These are phyloP conservation scores for Beauveria varroae DNA, from an alignment of 2,329 filamentous ascomycete genomes.

Conservation along the genomic window DNA sequence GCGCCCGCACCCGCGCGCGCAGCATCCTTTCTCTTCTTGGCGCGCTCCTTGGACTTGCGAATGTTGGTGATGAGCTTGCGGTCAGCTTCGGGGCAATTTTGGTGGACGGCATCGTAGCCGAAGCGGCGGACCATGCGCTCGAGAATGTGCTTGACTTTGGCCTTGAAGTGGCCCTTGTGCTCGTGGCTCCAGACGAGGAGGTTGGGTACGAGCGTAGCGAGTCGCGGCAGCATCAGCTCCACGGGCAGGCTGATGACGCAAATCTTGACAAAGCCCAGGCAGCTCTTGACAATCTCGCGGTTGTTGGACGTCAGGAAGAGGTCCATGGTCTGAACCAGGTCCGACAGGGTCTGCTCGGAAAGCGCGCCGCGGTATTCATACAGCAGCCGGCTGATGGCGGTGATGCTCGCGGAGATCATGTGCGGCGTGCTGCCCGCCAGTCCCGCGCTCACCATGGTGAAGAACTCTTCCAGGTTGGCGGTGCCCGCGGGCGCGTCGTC, in stretches of 20 bases:
- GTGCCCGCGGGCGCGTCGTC: conserved; percentile 66
- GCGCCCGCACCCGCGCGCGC: conserved; percentile 44
- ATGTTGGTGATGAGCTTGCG: conserved; percentile 90
- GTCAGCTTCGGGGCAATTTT: conserved; percentile 75
- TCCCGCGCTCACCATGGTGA: conserved; percentile 97
- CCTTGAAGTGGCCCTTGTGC: conserved; percentile 94
- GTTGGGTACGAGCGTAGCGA: conserved; percentile 75
- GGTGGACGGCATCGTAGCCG: conserved; percentile 72
- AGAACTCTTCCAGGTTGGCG: conserved; percentile 87
- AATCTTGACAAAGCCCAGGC: conserved; percentile 94
- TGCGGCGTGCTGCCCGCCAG: conserved; percentile 87
- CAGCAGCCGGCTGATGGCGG: conserved; percentile 83
- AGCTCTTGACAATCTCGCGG: conserved; percentile 89
- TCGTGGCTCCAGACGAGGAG: conserved; percentile 95
- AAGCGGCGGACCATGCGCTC: conserved; percentile 92
- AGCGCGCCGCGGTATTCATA: conserved; percentile 79
- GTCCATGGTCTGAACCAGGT: conserved; percentile 90
- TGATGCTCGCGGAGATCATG: conserved; percentile 97
- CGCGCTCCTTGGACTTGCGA: conserved; percentile 85
- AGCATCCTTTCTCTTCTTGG: conserved; percentile 79
- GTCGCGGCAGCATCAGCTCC: conserved; percentile 68
- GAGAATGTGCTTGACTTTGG: conserved; percentile 96
- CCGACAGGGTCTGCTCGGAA: conserved; percentile 61
- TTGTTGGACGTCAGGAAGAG: conserved; percentile 95
- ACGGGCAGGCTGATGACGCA: conserved; percentile 80